Base-by-base conservation (phyloP, 2,329 filamentous ascomycete genomes). In the Colletotrichum sp. region DNA sequence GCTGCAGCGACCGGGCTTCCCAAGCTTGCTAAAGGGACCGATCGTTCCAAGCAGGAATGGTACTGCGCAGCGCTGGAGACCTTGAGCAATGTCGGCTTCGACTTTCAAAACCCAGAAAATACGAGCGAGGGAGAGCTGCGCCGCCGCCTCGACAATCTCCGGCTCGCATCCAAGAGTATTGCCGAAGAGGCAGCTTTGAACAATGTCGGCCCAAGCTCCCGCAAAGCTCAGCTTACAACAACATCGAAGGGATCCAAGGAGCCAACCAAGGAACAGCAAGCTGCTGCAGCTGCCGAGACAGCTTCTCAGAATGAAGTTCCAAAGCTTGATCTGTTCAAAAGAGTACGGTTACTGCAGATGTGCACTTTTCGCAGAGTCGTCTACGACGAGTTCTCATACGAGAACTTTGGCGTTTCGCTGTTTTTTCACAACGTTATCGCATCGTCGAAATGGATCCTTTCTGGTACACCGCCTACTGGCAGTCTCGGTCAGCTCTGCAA, bases 321-420 rank as follows among this genome's bases (percentile, higher is more conserved):
- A 67, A 64, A 34, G 28, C 27, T 36, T 13, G 27, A 39, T n/a
- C 28, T 77, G 52, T 79, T 70, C 60, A 78, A 78, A 27, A 36
- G 70, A 1, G 75, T 70, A 15, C 75, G 77, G 8, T 70, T 84
- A 4, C 78, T 88, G 1, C 85, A 88, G 74, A 79, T 80, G 52
- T 87, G 83, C 75, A 84, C 80, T 39, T 88, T 81, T 39, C 76
- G 82, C 22, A 82, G 86, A 6, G 79, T 87, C 13, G 80, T 88
- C 12, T 84, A 84, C 77, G 87, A 88, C 71, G 87, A 88, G 74
- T 87, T 85, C 76, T 86, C 86, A 0, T 88, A 87, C 71, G 78
- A 82, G 48, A 82, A 85, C 28, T 73, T 74, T 5, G 32, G 74
- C 4, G 79, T 84, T 4, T 76, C 79, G 0, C 77, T 82, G 9